Base-by-base conservation (phyloP, 106 monocot genomes). In the Platanthera guangdongensis region DNA sequence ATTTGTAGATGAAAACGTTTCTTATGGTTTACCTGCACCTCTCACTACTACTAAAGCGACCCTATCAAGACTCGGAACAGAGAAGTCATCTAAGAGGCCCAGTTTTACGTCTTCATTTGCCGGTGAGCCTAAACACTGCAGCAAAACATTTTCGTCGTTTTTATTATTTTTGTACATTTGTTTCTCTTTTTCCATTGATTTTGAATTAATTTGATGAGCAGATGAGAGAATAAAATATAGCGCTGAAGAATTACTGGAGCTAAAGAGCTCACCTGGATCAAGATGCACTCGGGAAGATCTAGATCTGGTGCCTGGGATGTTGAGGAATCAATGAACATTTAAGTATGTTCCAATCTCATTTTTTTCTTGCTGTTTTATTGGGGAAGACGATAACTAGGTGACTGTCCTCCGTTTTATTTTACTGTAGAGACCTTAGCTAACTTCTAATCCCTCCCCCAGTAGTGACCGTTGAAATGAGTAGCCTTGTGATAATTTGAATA, bases 161-260 rank as follows among this genome's bases (percentile, higher is more conserved):
- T 63, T 68, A 10, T 13, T 75, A 14, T 57, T 13, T 39, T 14
- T 15, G 47, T 14, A 6, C 25, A 48, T 22, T 9, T n/a, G 3
- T 39, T 39, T 39, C 39, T 39, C 39, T 65, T 25, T 11, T 60
- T 47, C 65, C 49, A n/a, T 32, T 52, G 6, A 2, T 65, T 59
- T 9, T 3, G 6, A 51, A 51, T 73, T 21, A 45, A 47, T 52
- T 53, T 70, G 55, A 39, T 80, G 12, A 77, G 57, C 78, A 97
- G 97, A 97, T 85, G 94, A 97, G 82, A 97, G 91, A 73, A 88
- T 89, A 80, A 89, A 88, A 51, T 97, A 97, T 73, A 83, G 60
- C 72, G 79, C 25, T 53, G 86, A 86, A 57, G 97, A 97, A 71
- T 79, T 97, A 78, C 19, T 89, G 76, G 83, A 86, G 55, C 70